Conservation (phyloP, 352 stramenopile genomes). For the Thalassiosira hispida region DNA sequence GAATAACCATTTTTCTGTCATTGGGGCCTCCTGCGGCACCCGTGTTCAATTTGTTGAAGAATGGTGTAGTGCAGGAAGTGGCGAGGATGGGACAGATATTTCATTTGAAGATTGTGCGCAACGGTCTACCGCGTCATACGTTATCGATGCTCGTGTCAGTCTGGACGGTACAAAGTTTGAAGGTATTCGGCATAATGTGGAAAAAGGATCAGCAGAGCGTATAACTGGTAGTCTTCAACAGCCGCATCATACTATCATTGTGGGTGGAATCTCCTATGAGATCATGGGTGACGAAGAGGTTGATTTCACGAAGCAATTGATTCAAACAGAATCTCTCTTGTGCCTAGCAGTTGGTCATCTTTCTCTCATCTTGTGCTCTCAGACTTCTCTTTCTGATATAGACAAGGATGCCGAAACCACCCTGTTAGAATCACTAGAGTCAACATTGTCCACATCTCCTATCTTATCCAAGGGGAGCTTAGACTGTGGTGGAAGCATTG, state of each 20-base stretch:
- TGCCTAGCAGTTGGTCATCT: slow-evolving; percentile 76
- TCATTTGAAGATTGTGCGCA: slow-evolving; percentile 41
- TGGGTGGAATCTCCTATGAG: background rate
- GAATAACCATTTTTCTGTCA: slow-evolving; percentile 65
- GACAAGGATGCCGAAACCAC: slow-evolving; percentile 39
- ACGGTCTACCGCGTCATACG: slow-evolving; percentile 54
- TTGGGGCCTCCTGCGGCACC: slow-evolving; percentile 65
- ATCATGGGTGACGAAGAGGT: background rate
- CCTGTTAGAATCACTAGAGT: slow-evolving; percentile 25
- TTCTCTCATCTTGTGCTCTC: slow-evolving; percentile 61
- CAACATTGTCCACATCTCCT: slow-evolving; percentile 34
- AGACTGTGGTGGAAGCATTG: slow-evolving; percentile 41
- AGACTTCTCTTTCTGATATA: slow-evolving; percentile 56
- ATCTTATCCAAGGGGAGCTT: slow-evolving; percentile 52
- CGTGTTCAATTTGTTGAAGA: slow-evolving; percentile 79
- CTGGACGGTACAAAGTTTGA: slow-evolving; percentile 83
- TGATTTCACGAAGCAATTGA: slow-evolving; percentile 17
- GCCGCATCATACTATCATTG: background rate
- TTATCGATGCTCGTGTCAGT: slow-evolving; percentile 74
- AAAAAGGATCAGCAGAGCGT: slow-evolving; percentile 64
- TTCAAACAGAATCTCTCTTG: slow-evolving; percentile 64
- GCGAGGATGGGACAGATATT: slow-evolving; percentile 30
- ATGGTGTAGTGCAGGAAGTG: slow-evolving; percentile 50
- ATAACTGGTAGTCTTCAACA: slow-evolving; percentile 48
- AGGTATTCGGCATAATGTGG: slow-evolving; percentile 70